These are phyloP conservation scores for Dactylellina cionopaga DNA, from an alignment of 2,329 filamentous ascomycete genomes.

Conservation along the genomic window DNA sequence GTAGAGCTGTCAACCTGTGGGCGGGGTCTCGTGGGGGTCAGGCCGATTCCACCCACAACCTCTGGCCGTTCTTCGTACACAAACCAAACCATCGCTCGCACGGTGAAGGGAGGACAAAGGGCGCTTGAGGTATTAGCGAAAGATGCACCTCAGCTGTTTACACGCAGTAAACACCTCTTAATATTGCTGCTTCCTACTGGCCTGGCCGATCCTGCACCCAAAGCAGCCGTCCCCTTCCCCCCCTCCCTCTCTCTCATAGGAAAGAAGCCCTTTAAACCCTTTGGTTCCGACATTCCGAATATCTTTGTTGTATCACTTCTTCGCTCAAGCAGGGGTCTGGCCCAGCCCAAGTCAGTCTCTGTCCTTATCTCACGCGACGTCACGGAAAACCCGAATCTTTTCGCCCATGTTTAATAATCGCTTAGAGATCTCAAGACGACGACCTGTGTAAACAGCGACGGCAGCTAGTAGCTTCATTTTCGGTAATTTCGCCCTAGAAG, in stretches of 20 bases:
- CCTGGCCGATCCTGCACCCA: constrained; percentile 46
- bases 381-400: constrained; percentile 47
- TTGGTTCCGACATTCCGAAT: constrained; percentile 48
- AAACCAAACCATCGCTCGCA: constrained; percentile 25
- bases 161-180: constrained; percentile 37
- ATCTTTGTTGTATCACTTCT: constrained; percentile 50
- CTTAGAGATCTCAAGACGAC: constrained; percentile 37
- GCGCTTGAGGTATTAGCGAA: constrained; percentile 31
- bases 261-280: constrained; percentile 11
- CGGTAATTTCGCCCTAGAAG: constrained; percentile 28
- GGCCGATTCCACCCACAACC: no score
- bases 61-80: no score
- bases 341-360: constrained; percentile 40
- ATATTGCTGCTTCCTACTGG: constrained; percentile 19
- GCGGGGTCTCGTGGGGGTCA: constrained; percentile 53
- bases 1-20: constrained; percentile 31
- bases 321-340: constrained; percentile 48
- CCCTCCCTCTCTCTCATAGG: constrained; percentile 10
- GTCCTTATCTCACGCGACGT: constrained; percentile 52
- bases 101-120: background rate
- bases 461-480: constrained; percentile 11
- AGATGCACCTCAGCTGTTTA: constrained; percentile 46
- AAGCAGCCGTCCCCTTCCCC: constrained; percentile 23
- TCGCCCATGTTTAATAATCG: constrained; percentile 52
- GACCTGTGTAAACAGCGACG: constrained; percentile 46